Percentiles rank a stretch among this genome's conserved stretches.
Conservation (phyloP, 129 eudicot genomes). For the Centaurea solstitialis region DNA sequence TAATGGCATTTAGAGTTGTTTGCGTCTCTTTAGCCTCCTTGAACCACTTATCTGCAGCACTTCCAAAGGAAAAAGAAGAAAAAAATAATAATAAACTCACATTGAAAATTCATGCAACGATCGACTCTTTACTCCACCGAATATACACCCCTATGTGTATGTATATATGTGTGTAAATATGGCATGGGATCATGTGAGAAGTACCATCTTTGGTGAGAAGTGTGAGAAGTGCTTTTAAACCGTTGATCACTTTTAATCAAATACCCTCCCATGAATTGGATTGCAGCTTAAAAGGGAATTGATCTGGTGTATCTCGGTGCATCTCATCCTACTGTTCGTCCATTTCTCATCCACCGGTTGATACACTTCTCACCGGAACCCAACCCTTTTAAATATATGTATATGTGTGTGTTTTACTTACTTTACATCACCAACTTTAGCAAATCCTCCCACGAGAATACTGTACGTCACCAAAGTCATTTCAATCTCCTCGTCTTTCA, state of each 20-base stretch:
- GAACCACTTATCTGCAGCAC: constrained; percentile 96
- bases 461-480: constrained; percentile 93
- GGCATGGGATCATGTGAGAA: too few species aligned
- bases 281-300: too few species aligned
- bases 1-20: constrained; percentile 60
- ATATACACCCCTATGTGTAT: neutral
- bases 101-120: neutral
- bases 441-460: constrained; percentile 91
- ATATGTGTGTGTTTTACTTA: constrained; percentile 39
- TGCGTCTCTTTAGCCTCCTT: constrained; percentile 82
- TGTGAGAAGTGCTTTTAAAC: too few species aligned
- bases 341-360: too few species aligned
- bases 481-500: constrained; percentile 80
- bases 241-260: too few species aligned
- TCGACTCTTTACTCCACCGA: neutral
- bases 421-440: constrained; percentile 67
- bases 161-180: neutral
- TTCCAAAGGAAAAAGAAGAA: constrained; percentile 35
- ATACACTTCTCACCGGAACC: too few species aligned
- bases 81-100: constrained; percentile 8
- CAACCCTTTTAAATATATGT: too few species aligned
- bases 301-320: too few species aligned
- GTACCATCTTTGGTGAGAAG: too few species aligned
- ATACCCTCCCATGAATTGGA: too few species aligned
- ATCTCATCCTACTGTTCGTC: too few species aligned